Conservation (phyloP, 2,329 filamentous ascomycete genomes). For the Alternaria dauci region DNA sequence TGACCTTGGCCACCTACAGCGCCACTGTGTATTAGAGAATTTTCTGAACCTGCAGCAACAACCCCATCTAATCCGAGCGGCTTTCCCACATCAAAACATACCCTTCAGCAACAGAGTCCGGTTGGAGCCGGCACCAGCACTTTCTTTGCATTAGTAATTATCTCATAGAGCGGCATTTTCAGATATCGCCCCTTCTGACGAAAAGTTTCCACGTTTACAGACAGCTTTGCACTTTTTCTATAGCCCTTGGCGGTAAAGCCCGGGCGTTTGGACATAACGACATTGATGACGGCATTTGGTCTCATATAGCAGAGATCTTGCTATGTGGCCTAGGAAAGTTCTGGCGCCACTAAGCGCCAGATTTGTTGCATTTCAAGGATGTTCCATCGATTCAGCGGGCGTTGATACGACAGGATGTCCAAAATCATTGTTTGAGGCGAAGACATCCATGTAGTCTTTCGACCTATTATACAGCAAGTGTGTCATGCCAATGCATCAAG, state of each 20-base stretch:
- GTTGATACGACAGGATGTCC: slow-evolving; percentile 16
- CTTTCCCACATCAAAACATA: slow-evolving; percentile 6
- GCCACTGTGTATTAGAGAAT: not conserved
- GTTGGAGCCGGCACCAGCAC: slow-evolving; percentile 6
- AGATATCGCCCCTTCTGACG: slow-evolving; percentile 7
- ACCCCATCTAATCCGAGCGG: slow-evolving; percentile 7
- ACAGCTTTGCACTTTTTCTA: slow-evolving; percentile 15
- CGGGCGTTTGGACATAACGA: slow-evolving; percentile 22
- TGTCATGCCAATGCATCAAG: slow-evolving; percentile 12
- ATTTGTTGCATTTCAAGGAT: slow-evolving; percentile 25
- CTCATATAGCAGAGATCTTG: slow-evolving; percentile 4
- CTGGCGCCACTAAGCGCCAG: slow-evolving; percentile 8
- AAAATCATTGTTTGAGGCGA: slow-evolving; percentile 11
- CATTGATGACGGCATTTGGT: slow-evolving; percentile 23
- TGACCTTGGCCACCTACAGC: slow-evolving; percentile 9
- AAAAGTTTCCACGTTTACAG: slow-evolving; percentile 24
- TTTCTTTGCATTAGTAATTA: slow-evolving; percentile 4
- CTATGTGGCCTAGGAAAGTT: slow-evolving; percentile 1
- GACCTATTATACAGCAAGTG: slow-evolving; percentile 14
- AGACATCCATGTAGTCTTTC: slow-evolving; percentile 7
- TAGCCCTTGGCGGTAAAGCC: slow-evolving; percentile 9
- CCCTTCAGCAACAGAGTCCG: slow-evolving; percentile 1
- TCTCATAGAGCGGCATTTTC: slow-evolving; percentile 6
- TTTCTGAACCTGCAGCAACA: not conserved
- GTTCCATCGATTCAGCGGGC: slow-evolving; percentile 21